These are phyloP conservation scores for Boletus barrowsii DNA, from an alignment of 768 basidiomycete species.

Conservation along the genomic window DNA sequence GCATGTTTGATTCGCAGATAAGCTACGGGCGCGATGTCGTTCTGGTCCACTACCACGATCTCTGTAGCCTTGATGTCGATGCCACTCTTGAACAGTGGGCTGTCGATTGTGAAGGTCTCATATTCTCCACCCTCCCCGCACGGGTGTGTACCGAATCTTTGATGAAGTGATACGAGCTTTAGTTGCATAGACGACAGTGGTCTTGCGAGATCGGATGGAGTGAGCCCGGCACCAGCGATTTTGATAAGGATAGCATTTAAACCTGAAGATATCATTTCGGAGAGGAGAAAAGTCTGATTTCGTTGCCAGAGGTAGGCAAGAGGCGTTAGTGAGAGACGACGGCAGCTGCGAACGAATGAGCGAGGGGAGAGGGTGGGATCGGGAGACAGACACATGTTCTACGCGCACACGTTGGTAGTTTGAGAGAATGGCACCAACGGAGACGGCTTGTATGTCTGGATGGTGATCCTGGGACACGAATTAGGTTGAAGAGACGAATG, in stretches of 20 bases:
- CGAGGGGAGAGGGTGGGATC: background rate
- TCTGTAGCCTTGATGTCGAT: conserved; percentile 69
- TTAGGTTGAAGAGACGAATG: background rate
- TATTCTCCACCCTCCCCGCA: conserved; percentile 99
- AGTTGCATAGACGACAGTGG: conserved; percentile 70
- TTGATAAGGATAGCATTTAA: conserved; percentile 89
- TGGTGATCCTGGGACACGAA: conserved; percentile 51
- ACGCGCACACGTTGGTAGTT: conserved; percentile 96
- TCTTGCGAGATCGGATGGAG: conserved; percentile 73
- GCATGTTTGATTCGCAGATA: conserved; percentile 80
- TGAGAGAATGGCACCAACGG: conserved; percentile 95
- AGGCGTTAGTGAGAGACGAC: conserved; percentile 73
- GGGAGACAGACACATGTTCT: conserved; percentile 82
- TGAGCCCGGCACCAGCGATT: conserved; percentile 91
- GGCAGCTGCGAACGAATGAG: conserved; percentile 52
- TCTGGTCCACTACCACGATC: conserved; percentile 75
- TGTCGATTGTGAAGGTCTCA: conserved; percentile 88
- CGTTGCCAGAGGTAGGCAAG: conserved; percentile 94
- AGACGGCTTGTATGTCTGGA: conserved; percentile 82
- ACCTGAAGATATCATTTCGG: conserved; percentile 80
- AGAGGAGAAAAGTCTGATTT: conserved; percentile 78
- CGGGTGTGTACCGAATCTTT: conserved; percentile 82
- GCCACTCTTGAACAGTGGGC: conserved; percentile 78
- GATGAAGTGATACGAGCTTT: conserved; percentile 69
- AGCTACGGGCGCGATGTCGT: conserved; percentile 86